phyloP scores from a whole-genome alignment of 208 protist species.

The Naegleria fowleri region DNA sequence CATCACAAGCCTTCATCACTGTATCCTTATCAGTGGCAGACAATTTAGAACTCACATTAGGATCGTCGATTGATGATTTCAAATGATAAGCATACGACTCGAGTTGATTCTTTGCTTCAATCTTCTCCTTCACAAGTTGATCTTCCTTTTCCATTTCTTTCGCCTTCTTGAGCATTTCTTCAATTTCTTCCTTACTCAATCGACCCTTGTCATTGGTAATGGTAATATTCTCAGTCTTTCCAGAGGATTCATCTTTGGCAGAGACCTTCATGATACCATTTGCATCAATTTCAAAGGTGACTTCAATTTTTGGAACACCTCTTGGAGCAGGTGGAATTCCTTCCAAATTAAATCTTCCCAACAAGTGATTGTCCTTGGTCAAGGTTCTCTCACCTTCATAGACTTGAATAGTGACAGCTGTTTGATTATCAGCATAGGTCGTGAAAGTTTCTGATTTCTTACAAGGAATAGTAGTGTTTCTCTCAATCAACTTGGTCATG shows the following conservation, averaged over 20 bases:
- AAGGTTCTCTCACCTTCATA: constrained; percentile 89
- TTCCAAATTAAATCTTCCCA: constrained; percentile 87
- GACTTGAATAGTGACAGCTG: constrained; percentile 88
- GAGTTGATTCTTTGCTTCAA: constrained; percentile 68
- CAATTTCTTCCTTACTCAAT: constrained; percentile 82
- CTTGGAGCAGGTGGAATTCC: constrained; percentile 72
- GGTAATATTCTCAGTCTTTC: constrained; percentile 50
- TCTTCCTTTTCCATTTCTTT: constrained; percentile 76
- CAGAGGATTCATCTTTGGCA: constrained; percentile 46
- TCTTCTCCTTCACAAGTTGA: constrained; percentile 59
- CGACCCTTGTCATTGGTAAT: constrained; percentile 85
- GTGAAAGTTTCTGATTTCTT: constrained; percentile 88
- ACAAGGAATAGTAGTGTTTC: constrained; percentile 83
- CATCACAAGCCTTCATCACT: constrained; percentile 62
- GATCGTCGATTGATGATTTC: constrained; percentile 66
- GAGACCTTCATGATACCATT: constrained; percentile 53
- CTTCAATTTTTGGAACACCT: constrained; percentile 87
- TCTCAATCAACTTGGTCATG: constrained; percentile 81
- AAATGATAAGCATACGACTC: constrained; percentile 84
- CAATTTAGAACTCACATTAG: constrained; percentile 62
- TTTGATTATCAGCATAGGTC: constrained; percentile 85
- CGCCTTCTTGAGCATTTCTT: constrained; percentile 83
- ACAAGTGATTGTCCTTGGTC: constrained; percentile 81
- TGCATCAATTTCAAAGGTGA: constrained; percentile 79
- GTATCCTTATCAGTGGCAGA: constrained; percentile 50